Evolutionary conservation across 345 rosid genomes (phyloP), one percentile per base, ranked within the genome.

Genomic region (Pseudoturritis turrita): DNA sequence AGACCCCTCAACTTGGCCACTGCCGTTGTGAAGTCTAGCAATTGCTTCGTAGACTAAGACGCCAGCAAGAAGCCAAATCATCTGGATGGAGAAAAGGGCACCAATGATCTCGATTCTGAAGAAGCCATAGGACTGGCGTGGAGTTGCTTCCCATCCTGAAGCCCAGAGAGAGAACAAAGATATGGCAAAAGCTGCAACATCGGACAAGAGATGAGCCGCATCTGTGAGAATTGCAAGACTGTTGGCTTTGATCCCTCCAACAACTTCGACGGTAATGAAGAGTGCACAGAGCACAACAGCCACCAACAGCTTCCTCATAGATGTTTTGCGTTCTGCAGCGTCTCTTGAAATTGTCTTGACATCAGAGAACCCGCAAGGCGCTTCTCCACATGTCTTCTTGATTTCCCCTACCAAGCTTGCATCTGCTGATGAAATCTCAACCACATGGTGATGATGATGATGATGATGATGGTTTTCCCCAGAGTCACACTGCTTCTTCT

Each of bases 171-270:
- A 78, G 77, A 82, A 86, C 28, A 86, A 78, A 1, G 89, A 88
- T 65, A 88, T 88, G 3, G 85, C 87, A 77, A 84, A 86, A 3
- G 91, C 77, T 4, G 89, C 91, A 44, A 88, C 87, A 81, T 85
- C 91, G 8, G 91, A 82, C 11, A 84, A 78, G 18, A 84, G 58
- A 81, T 85, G 88, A 14, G 87, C 89, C 6, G 90, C 93, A 67
- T 86, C 89, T 0, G 90, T 86, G 41, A 86, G 72, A 15, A 86
- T 82, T 1, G 89, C 79, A 12, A 84, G 80, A 72, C 89, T 84
- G 44, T 84, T 88, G 82, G 91, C 89, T 68, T 83, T 74, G 62
- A 84, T 82, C 37, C 89, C 91, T 50, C 91, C 89, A 28, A 55
- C 68, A 13, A 86, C 84, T 83, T 86, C 90, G 17, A 84, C 64